phyloP scores from a whole-genome alignment of 1,284 basidiomycete species.

The Ceratobasidium sp. region DNA sequence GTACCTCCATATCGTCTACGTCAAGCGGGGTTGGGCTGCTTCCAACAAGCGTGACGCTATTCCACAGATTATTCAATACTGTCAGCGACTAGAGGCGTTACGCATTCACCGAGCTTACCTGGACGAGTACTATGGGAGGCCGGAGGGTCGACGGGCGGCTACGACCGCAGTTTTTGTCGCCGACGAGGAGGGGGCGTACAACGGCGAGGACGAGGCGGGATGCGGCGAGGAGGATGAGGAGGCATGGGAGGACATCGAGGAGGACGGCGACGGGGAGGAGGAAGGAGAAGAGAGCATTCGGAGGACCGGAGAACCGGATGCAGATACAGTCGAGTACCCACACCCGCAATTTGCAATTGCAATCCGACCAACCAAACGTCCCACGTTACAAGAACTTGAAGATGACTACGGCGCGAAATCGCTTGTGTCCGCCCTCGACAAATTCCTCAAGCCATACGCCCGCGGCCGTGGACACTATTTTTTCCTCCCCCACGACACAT shows the following conservation, averaged over 20 bases:
- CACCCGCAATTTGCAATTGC: conserved; percentile 12
- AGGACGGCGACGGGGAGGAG: not conserved
- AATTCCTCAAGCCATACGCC: not conserved
- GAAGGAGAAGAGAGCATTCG: not conserved
- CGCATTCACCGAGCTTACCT: conserved; percentile 16
- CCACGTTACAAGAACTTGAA: not conserved
- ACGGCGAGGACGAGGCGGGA: not conserved
- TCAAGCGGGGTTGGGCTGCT: conserved; percentile 30
- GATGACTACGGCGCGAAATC: not conserved
- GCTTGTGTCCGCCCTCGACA: not conserved
- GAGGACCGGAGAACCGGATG: not conserved
- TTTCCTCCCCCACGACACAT: not conserved
- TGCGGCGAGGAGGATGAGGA: not conserved
- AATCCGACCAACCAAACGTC: not conserved
- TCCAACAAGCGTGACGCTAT: conserved; percentile 30
- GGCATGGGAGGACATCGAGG: not conserved
- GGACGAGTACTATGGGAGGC: not conserved
- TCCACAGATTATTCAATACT: conserved; percentile 34
- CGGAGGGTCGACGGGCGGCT: not conserved
- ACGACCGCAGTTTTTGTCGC: not conserved
- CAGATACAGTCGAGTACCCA: not conserved
- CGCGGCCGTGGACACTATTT: not conserved
- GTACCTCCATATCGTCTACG: conserved; percentile 42
- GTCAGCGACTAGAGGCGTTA: conserved; percentile 28
- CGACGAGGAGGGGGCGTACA: no score